Evolutionary conservation across 768 basidiomycete genomes (phyloP).

Genomic region (Melanogaster broomeanus): DNA sequence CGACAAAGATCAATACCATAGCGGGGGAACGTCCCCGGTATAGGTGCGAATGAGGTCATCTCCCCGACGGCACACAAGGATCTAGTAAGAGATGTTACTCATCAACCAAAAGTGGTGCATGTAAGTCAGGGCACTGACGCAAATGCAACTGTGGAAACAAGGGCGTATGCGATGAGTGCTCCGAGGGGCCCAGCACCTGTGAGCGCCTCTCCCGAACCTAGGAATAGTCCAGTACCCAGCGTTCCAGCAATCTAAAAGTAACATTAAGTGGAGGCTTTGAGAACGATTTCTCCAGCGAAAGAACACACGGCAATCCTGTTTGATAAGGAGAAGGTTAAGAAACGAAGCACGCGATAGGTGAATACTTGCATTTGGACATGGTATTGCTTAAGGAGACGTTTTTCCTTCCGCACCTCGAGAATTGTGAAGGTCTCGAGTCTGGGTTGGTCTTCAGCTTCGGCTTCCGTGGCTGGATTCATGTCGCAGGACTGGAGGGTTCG

Average conservation of each 20-base stretch:
- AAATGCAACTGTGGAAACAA: constrained; percentile 69
- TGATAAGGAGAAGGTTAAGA: neutral
- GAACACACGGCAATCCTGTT: constrained; percentile 60
- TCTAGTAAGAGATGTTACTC: constrained; percentile 24
- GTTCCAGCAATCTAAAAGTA: constrained; percentile 67
- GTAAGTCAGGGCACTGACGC: constrained; percentile 38
- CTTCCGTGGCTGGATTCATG: neutral
- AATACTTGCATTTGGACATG: constrained; percentile 72
- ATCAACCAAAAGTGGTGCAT: constrained; percentile 24
- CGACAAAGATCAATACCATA: constrained; percentile 45
- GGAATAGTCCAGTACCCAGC: constrained; percentile 72
- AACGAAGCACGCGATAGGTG: neutral
- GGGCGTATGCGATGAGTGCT: constrained; percentile 59
- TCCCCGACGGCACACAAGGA: constrained; percentile 74
- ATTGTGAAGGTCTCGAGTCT: neutral
- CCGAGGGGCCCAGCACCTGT: constrained; percentile 63
- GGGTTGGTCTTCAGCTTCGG: neutral
- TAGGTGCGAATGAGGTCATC: constrained; percentile 77
- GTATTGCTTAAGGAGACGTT: constrained; percentile 66
- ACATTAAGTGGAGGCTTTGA: neutral
- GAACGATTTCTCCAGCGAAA: neutral
- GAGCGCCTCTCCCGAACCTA: constrained; percentile 69
- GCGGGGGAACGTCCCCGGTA: constrained; percentile 78
- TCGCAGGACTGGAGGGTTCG: neutral
- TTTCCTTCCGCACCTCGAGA: neutral